Percentiles rank a stretch among this genome's conserved stretches.
phyloP scores from a whole-genome alignment of 2,329 filamentous ascomycete genomes.

The Colletotrichum endophyticum region DNA sequence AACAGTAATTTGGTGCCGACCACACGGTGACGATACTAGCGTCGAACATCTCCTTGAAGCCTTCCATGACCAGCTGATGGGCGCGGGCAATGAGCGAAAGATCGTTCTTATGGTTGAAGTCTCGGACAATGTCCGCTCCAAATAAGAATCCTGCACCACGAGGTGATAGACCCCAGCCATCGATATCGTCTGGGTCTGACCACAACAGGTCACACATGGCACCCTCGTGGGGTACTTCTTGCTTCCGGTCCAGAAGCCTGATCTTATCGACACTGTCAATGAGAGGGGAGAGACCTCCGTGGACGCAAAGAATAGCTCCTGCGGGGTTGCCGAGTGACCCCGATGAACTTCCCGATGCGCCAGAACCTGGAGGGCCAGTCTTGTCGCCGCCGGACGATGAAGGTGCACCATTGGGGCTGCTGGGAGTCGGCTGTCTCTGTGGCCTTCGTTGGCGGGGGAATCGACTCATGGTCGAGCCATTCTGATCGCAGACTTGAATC shows the following conservation, averaged over 20 bases:
- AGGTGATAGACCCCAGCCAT: conserved; percentile 94
- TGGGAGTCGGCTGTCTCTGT: conserved; percentile 26
- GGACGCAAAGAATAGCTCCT: conserved; percentile 91
- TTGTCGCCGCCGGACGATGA: conserved; percentile 42
- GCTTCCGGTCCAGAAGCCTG: conserved; percentile 90
- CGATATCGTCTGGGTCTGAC: conserved; percentile 98
- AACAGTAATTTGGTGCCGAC: conserved; percentile 97
- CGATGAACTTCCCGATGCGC: conserved; percentile 73
- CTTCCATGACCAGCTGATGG: conserved; percentile 98
- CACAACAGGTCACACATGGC: conserved; percentile 98
- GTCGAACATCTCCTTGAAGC: conserved; percentile 99
- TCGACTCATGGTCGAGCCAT: conserved; percentile 77
- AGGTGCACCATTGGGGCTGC: conserved; percentile 30
- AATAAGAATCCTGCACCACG: conserved; percentile 96
- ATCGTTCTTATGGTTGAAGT: conserved; percentile 94
- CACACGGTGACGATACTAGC: conserved; percentile 97
- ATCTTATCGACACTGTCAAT: conserved; percentile 97
- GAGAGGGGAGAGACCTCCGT: conserved; percentile 89
- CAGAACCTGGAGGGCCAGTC: conserved; percentile 79
- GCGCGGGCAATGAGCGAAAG: conserved; percentile 90
- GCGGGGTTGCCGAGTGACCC: conserved; percentile 70
- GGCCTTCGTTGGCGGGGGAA: conserved; percentile 56
- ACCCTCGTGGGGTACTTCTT: conserved; percentile 97
- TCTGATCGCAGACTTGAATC: conserved; percentile 90
- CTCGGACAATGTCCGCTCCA: conserved; percentile 92